Conservation (phyloP, 441 rosid genomes). For the Aquilaria agallochum region DNA sequence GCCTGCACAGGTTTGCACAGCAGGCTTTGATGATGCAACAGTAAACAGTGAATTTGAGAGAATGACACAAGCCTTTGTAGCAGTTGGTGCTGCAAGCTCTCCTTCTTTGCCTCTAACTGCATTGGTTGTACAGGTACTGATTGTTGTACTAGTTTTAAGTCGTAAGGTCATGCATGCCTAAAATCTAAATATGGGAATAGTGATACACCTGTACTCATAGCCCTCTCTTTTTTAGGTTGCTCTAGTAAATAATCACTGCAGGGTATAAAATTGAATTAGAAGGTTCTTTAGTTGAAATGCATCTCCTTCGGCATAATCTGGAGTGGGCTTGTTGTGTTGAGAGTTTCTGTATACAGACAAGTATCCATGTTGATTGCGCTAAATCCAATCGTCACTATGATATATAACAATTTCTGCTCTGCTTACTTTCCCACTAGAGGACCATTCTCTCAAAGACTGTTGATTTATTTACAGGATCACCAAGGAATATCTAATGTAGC, state of each 20-base stretch:
- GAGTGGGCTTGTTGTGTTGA: not conserved
- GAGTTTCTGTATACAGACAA: not conserved
- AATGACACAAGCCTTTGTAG: slow-evolving; percentile 63
- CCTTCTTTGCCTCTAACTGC: slow-evolving; percentile 75
- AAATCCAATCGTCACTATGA: no score
- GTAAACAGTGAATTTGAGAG: slow-evolving; percentile 57
- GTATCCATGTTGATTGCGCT: no score
- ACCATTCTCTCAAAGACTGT: slow-evolving; percentile 1
- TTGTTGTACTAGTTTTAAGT: slow-evolving; percentile 6
- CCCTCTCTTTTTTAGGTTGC: no score
- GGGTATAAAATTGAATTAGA: no score
- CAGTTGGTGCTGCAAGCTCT: slow-evolving; percentile 60
- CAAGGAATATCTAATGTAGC: slow-evolving; percentile 94
- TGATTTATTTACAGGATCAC: slow-evolving; percentile 59
- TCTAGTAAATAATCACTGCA: no score
- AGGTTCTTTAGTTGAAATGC: no score
- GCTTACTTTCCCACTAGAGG: no score
- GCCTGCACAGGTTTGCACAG: slow-evolving; percentile 50
- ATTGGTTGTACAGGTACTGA: slow-evolving; percentile 82
- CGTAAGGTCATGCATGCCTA: not conserved
- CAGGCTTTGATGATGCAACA: slow-evolving; percentile 43
- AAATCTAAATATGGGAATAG: no score
- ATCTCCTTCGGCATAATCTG: no score
- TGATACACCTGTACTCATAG: no score
- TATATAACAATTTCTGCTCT: no score